Base-by-base conservation (phyloP, 129 eudicot species). In the Scalesia atractyloides region DNA sequence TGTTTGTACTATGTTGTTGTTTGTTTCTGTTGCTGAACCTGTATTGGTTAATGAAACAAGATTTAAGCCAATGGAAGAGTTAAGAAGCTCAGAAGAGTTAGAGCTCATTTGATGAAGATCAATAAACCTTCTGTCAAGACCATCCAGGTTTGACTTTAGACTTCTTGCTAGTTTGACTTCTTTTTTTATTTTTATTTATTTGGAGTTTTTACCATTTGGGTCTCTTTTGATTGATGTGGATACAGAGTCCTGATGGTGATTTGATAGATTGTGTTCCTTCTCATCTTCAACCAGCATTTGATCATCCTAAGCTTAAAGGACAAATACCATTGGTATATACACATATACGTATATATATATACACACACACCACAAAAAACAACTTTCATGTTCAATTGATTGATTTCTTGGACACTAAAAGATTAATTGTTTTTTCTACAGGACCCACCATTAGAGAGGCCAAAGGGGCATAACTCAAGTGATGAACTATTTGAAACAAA, bases 201-300 rank as follows among this genome's bases (percentile, higher is more conserved):
- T 24, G 5, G 4, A 19, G 53, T 70, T 66, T 58, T 80, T 8
- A 62, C 54, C 20, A 64, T 43, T 47, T 69, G 72, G 73, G 70
- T 62, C 63, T 39, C 58, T 62, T 56, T 74, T 51, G 62, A 5
- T 73, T 75, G 50, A 48, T 57, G 50, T 53, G 20, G 17, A 44
- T 59, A 63, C 82, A 94, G 99, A 94, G 97, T 74, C 83, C 85
- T 14, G 97, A 90, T 83, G 99, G 99, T 14, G 99, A 94, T 90
- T 49, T 82, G 61, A 88, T 94, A 47, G 89, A 94, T 60, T 94
- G 99, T 86, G 96, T 94, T 65, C 57, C 57, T 53, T 73, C 91
- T 67, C 97, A 94, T 85, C 96, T 90, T 75, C 99, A 94, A 72
- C 97, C 99, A 77, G 97, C 99, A 67, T 94, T 94, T 80, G 99